These are phyloP conservation scores for Inga oerstediana DNA, from an alignment of 306 rosid genomes.

Conservation along the genomic window DNA sequence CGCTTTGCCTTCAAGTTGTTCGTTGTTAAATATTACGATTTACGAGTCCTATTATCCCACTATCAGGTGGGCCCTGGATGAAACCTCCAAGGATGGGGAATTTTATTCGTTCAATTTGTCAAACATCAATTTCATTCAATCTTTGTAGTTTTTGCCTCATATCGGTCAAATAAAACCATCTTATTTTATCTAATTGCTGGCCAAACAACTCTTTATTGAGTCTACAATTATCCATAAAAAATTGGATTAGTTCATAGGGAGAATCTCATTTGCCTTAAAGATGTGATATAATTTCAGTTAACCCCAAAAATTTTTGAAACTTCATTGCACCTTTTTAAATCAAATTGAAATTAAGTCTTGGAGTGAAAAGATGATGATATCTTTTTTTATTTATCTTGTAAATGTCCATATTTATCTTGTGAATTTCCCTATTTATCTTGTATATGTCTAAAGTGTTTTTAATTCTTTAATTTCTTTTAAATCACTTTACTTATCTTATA, in stretches of 20 bases:
- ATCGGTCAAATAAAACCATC: constrained; percentile 7
- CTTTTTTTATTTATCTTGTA: too few species aligned
- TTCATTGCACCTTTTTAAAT: rapidly evolving
- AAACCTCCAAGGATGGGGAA: background rate
- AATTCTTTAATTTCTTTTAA: too few species aligned
- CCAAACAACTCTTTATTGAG: background rate
- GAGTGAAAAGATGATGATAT: too few species aligned
- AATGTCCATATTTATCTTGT: too few species aligned
- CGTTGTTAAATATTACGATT: too few species aligned
- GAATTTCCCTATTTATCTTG: too few species aligned
- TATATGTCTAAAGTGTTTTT: too few species aligned
- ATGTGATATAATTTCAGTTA: too few species aligned
- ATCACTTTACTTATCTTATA: too few species aligned
- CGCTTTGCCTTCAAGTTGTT: background rate
- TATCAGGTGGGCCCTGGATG: background rate
- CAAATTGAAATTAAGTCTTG: too few species aligned
- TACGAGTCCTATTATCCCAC: too few species aligned
- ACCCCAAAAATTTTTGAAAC: too few species aligned
- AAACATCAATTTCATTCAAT: constrained; percentile 7
- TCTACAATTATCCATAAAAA: background rate
- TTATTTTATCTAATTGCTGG: background rate
- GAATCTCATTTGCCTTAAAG: rapidly evolving
- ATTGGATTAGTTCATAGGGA: background rate
- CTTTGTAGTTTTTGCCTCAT: background rate
- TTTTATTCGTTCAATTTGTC: background rate